Evolutionary conservation across 202 grass and related monocot genomes (phyloP), one percentile per base, ranked within the genome.

Genomic region (Elaeis oleifera): DNA sequence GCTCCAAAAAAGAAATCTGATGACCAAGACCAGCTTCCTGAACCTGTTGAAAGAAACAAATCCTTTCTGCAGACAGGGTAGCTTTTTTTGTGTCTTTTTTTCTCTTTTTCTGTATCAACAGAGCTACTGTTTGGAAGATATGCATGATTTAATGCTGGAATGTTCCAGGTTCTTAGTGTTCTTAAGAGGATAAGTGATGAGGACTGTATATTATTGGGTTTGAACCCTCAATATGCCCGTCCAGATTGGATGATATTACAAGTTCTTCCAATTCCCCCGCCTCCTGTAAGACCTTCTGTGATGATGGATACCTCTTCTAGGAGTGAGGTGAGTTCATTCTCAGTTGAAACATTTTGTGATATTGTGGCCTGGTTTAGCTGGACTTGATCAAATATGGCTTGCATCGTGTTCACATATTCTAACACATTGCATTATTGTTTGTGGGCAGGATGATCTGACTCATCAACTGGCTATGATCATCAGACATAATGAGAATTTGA

Each of bases 271-370:
- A 88, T 96, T 73, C 91, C 91, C 67, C 87, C 91, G 44, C 91
- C 87, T 53, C 91, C 91, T 76, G 91, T 96, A 65, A 90, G 91
- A 74, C 91, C 91, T 83, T 96, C 91, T 78, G 91, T 96, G 50
- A 96, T 96, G 91, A 96, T 96, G 91, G 91, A 96, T 76, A 96
- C 91, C 50, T 96, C 91, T 70, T 89, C 91, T 27, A 88, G 87
- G 76, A 96, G 91, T 62, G 91, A 96, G 87, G 91, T 90, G 49
- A 85, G 69, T 63, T 29, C 51, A 60, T 70, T 4, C 15, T 5
- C 11, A 2, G 20, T 20, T 66, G 36, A 18, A 70, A 7, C 29
- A 32, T 32, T 7, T 32, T 32, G 29, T 32, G 29, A 32, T 32
- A 32, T 6, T 32, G 29, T 32, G 6, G 29, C 29, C 29, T 32